Percentiles rank a stretch among this genome's conserved stretches.
Evolutionary conservation across 768 basidiomycete species (phyloP).

Genomic region (Tubosaeta sp.): DNA sequence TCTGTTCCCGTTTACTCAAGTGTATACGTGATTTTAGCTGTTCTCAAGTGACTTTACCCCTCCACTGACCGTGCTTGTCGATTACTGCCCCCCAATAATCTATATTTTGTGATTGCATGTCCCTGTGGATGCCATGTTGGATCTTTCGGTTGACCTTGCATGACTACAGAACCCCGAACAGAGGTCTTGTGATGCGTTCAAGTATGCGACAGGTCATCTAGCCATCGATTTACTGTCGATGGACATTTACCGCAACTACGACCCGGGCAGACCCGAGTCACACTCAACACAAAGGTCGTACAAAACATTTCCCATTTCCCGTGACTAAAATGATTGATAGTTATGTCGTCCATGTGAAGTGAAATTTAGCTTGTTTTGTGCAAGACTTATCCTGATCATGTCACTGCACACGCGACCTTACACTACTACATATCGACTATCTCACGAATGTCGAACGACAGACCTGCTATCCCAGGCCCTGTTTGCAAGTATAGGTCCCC

Average conservation of each 20-base stretch:
- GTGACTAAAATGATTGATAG: no score
- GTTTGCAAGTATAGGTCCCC: not conserved
- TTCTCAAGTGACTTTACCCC: slow-evolving; percentile 8
- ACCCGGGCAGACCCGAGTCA: no score
- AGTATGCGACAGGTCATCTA: not conserved
- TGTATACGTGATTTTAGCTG: slow-evolving; percentile 18
- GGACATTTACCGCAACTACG: no score
- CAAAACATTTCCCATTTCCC: no score
- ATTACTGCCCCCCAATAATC: slow-evolving; percentile 20
- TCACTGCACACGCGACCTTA: not conserved
- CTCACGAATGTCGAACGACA: not conserved
- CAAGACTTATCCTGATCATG: no score
- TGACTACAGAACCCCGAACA: not conserved
- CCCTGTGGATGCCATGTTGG: not conserved
- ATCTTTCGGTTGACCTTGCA: not conserved
- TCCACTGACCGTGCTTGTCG: slow-evolving; percentile 14
- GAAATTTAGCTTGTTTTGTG: no score
- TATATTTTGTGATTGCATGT: slow-evolving; percentile 8
- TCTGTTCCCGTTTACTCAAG: slow-evolving; percentile 18
- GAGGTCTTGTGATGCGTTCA: not conserved
- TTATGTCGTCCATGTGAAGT: no score
- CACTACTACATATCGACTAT: not conserved
- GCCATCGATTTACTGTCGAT: no score
- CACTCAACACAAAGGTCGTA: no score
- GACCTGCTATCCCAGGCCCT: not conserved